Evolutionary conservation across 2,329 filamentous ascomycete genomes (phyloP).

Genomic region (Monosporascus ibericus): DNA sequence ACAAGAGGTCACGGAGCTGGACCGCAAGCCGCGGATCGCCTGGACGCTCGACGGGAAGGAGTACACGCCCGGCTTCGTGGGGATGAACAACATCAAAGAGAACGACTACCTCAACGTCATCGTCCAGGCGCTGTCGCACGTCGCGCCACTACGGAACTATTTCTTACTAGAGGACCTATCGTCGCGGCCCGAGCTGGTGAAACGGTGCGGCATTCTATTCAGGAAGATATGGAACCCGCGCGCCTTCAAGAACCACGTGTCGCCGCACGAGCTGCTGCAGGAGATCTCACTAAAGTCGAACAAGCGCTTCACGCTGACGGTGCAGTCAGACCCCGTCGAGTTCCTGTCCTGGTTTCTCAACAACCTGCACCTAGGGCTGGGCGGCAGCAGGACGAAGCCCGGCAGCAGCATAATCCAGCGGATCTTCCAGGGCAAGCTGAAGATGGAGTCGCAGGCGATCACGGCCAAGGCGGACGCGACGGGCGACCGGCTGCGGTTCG

Average conservation of each 20-base stretch:
- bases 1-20: slow-evolving; percentile 72
- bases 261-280: slow-evolving; percentile 92
- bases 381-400: slow-evolving; percentile 81
- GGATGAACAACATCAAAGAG: slow-evolving; percentile 99
- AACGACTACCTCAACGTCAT: slow-evolving; percentile 98
- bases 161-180: slow-evolving; percentile 81
- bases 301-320: slow-evolving; percentile 85
- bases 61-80: slow-evolving; percentile 91
- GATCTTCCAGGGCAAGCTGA: slow-evolving; percentile 87
- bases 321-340: slow-evolving; percentile 91
- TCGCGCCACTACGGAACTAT: slow-evolving; percentile 82
- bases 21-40: slow-evolving; percentile 56
- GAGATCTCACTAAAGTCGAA: slow-evolving; percentile 86
- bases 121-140: slow-evolving; percentile 85
- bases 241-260: slow-evolving; percentile 94
- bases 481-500: slow-evolving; percentile 83
- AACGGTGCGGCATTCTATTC: slow-evolving; percentile 81
- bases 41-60: slow-evolving; percentile 78
- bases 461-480: slow-evolving; percentile 77
- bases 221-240: slow-evolving; percentile 98
- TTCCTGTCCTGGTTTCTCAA: slow-evolving; percentile 98
- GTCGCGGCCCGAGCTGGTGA: slow-evolving; percentile 68
- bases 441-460: slow-evolving; percentile 89
- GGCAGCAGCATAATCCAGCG: slow-evolving; percentile 82
- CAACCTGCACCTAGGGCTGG: slow-evolving; percentile 84